phyloP scores from a whole-genome alignment of 2,329 filamentous ascomycete genomes.

The Bipolaris gigantea region DNA sequence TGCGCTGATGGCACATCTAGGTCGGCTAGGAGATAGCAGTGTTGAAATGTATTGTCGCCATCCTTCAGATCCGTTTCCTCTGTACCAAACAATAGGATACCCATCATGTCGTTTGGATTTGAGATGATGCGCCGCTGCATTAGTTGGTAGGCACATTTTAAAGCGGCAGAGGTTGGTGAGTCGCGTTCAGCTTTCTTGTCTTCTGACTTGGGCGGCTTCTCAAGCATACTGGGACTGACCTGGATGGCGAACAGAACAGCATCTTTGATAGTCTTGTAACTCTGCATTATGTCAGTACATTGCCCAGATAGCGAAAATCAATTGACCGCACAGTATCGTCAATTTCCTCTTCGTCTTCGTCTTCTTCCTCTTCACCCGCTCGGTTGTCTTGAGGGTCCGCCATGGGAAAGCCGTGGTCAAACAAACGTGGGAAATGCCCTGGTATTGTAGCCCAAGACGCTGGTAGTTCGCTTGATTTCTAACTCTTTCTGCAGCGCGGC shows the following conservation, averaged over 20 bases:
- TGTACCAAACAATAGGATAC: conserved; percentile 88
- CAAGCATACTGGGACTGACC: conserved; percentile 83
- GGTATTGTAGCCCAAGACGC: neutral
- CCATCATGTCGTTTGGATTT: conserved; percentile 96
- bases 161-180: conserved; percentile 76
- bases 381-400: conserved; percentile 36
- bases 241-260: conserved; percentile 97
- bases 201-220: conserved; percentile 61
- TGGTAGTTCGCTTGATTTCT: neutral
- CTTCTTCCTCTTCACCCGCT: conserved; percentile 61
- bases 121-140: conserved; percentile 99
- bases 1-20: conserved; percentile 83
- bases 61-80: conserved; percentile 62
- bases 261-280: conserved; percentile 91
- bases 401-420: conserved; percentile 23
- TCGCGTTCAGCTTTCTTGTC: conserved; percentile 75
- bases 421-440: neutral
- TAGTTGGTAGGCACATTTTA: conserved; percentile 91
- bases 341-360: conserved; percentile 71
- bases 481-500: neutral
- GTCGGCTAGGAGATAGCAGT: conserved; percentile 90
- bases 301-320: neutral
- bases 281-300: conserved; percentile 48
- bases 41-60: conserved; percentile 69
- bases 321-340: conserved; percentile 61